Evolutionary conservation across 179 eudicot species (phyloP), one percentile per base, ranked within the genome.

Genomic region (Drosera spatulata): DNA sequence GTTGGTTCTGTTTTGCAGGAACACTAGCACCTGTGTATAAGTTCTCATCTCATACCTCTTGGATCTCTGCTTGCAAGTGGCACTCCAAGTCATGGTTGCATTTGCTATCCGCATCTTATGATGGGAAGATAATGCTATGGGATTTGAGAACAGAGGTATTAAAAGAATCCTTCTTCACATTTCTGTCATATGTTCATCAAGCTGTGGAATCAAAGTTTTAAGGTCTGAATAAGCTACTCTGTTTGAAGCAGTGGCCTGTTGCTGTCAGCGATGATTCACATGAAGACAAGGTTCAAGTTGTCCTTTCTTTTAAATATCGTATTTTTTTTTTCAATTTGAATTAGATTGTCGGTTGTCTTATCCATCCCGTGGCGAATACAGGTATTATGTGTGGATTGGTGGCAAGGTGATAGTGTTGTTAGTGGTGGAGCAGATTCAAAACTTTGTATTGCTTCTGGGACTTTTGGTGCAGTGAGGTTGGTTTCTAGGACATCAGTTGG

Each of bases 21-120:
- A 82, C 95, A 54, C 65, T 77, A 73, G 87, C 90, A 73, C 99
- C 99, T 65, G 52, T 79, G 49, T 89, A 77, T 55, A 88, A 86
- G 79, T 93, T 93, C 65, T 85, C 96, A 49, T 86, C 93, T 3
- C 99, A 93, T 73, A 73, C 77, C 13, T 86, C 87, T 56, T 93
- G 99, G 99, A 81, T 93, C 56, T 77, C 96, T 50, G 66, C 90
- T 68, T 84, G 90, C 90, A 93, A 89, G 69, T 93, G 99, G 99
- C 96, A 93, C 65, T 55, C 56, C 0, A 83, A 77, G 69, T 93
- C 99, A 39, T 86, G 87, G 93, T 81, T 79, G 64, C 95, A 93
- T 84, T 75, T 93, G 74, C 81, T 74, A 61, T 79, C 99, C 44
- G 77, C 90, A 48, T 89, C 96, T 51, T 86, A 86, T 68, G 99